A percentile compares a stretch with the other conserved stretches of the same genome.
Evolutionary conservation across 2,329 filamentous ascomycete genomes (phyloP).

Genomic region (Elsinoe arachidis): DNA sequence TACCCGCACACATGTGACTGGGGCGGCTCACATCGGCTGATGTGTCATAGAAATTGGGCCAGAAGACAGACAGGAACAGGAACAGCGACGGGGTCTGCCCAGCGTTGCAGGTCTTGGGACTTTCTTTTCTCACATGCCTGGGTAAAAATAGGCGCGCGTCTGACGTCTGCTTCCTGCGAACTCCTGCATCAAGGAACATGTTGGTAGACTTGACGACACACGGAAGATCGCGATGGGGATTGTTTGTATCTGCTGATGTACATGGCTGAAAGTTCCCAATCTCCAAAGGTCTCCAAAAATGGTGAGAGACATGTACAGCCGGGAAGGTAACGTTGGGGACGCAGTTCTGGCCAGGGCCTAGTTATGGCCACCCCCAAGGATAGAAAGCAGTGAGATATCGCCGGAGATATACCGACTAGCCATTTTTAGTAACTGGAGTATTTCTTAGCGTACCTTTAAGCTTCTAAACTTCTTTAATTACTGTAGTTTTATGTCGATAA

Average conservation of each 20-base stretch:
- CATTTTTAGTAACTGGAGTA: too few species aligned
- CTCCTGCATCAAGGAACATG: constrained; percentile 1
- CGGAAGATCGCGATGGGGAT: neutral
- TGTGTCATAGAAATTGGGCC: neutral
- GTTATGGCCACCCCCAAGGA: too few species aligned
- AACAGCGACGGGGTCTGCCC: constrained; percentile 5
- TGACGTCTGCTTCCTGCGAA: neutral
- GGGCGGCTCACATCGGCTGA: neutral
- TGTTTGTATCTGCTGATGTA: neutral
- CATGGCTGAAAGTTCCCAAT: neutral
- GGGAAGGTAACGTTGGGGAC: too few species aligned
- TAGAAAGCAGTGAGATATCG: too few species aligned
- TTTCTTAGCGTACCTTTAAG: too few species aligned
- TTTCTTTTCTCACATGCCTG: neutral
- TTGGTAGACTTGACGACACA: neutral
- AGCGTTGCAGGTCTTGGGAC: neutral
- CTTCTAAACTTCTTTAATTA: too few species aligned
- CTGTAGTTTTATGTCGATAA: too few species aligned
- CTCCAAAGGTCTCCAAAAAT: neutral
- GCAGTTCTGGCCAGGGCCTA: too few species aligned
- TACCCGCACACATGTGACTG: neutral
- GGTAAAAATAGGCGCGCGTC: neutral
- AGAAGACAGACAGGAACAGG: neutral
- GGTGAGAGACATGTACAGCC: neutral
- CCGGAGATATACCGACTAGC: too few species aligned